Base-by-base conservation (phyloP, 2,329 filamentous ascomycete genomes). In the Sarocladium strictum region DNA sequence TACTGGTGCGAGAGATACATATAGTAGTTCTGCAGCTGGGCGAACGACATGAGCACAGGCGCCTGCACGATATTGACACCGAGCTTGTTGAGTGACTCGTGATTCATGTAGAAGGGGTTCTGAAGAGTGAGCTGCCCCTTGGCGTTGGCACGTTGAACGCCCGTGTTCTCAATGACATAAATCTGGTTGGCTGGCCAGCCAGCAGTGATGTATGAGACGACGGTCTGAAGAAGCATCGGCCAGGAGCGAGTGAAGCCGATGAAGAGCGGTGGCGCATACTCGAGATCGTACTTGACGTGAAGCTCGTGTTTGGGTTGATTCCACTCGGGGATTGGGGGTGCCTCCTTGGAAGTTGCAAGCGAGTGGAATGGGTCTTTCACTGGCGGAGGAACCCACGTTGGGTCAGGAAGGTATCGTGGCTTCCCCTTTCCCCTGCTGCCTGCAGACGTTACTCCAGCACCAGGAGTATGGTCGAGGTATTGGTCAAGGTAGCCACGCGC, bases 121-220 rank as follows among this genome's bases (percentile, higher is more conserved):
- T 83, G 75, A 0, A 78, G 67, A 0, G 72, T 71, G 3, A 83
- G 69, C 32, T 69, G 66, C 2, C 72, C 73, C 9, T 69, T 65
- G n/a, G 67, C 62, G 61, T 84, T 84, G 50, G 77, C 74, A 54
- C 77, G 67, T 62, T 81, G 77, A 14, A 76, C 75, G 5, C 80
- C 80, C 4, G 76, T 84, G 65, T 84, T 84, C 61, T 84, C 81
- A 26, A 84, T 66, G 2, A 84, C 75, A 58, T 78, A 78, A 56
- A 84, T 82, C 58, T 83, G 74, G 19, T 69, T 69, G 0, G 77
- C 65, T 1, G 80, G 81, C 80, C 80, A 84, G 50, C 80, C 81
- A 2, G 78, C 77, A 1, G 79, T 77, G 58, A 84, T 76, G 63
- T 84, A 84, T 11, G 72, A 76, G 10, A 58, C 54, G 29, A 53